phyloP scores from a whole-genome alignment of 208 protist genomes.

The Trypanosoma melophagium region DNA sequence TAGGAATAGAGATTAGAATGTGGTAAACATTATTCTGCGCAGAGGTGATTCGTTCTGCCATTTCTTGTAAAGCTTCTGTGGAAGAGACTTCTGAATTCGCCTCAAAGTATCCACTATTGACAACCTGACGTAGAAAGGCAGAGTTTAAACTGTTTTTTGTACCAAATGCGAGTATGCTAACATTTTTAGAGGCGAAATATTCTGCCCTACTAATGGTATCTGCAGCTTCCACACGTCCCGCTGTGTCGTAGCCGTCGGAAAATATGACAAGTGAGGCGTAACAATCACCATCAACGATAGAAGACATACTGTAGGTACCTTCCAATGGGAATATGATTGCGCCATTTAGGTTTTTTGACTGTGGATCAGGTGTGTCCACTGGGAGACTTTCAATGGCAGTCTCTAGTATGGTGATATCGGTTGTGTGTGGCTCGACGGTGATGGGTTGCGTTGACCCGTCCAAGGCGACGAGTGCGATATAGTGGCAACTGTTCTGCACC shows the following conservation, averaged over 20 bases:
- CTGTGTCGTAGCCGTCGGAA: constrained; percentile 16
- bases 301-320: constrained; percentile 9
- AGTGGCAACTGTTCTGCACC: constrained; percentile 1
- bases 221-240: not conserved
- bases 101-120: constrained; percentile 3
- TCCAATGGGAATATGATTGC: constrained; percentile 11
- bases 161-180: constrained; percentile 8
- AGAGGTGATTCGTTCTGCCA: constrained; percentile 10
- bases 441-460: constrained; percentile 1
- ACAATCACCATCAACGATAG: not conserved
- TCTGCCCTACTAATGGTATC: constrained; percentile 12
- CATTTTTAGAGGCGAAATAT: constrained; percentile 12
- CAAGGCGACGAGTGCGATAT: constrained; percentile 11
- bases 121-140: constrained; percentile 5
- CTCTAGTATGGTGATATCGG: not conserved
- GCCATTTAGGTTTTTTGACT: constrained; percentile 18
- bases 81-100: not conserved
- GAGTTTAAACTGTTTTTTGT: constrained; percentile 2
- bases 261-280: constrained; percentile 11
- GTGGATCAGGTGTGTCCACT: constrained; percentile 6
- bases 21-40: constrained; percentile 17
- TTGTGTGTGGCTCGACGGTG: constrained; percentile 21
- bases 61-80: not conserved
- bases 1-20: constrained; percentile 17
- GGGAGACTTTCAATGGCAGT: constrained; percentile 1